Conservation (phyloP, 2,329 filamentous ascomycete species). For the Cytospora schulzeri region DNA sequence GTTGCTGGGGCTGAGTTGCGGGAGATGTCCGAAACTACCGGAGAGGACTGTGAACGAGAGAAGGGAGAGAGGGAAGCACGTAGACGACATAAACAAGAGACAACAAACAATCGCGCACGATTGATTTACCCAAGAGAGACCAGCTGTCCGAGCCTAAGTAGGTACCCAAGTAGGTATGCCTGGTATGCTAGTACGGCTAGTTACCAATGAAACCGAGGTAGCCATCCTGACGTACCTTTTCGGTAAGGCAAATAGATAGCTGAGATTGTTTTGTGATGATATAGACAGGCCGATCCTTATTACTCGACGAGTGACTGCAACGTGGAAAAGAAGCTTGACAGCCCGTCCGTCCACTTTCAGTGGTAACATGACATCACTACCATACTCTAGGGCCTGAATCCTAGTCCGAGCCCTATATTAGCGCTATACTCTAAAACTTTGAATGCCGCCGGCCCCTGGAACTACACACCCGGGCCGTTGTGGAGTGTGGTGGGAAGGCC, state of each 20-base stretch:
- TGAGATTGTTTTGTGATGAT: neutral
- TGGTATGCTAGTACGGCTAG: no score
- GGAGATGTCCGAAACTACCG: neutral
- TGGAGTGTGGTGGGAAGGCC: neutral
- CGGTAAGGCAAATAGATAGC: neutral
- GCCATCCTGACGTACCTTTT: no score
- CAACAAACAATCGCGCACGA: neutral
- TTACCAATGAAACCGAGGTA: no score
- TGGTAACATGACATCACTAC: neutral
- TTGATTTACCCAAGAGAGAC: neutral
- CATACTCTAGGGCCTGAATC: neutral
- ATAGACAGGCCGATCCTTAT: neutral
- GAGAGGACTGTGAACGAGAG: no score
- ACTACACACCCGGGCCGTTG: neutral
- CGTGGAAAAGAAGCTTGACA: neutral
- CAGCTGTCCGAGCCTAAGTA: neutral
- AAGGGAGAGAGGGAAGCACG: neutral
- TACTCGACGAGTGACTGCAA: neutral
- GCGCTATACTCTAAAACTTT: no score
- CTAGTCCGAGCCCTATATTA: neutral
- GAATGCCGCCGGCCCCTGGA: neutral
- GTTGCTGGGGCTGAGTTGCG: neutral
- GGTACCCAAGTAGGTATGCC: no score
- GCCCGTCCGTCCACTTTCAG: no score
- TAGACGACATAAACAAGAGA: neutral